phyloP scores from a whole-genome alignment of 2,329 filamentous ascomycete species.

The Thelonectria rubi region DNA sequence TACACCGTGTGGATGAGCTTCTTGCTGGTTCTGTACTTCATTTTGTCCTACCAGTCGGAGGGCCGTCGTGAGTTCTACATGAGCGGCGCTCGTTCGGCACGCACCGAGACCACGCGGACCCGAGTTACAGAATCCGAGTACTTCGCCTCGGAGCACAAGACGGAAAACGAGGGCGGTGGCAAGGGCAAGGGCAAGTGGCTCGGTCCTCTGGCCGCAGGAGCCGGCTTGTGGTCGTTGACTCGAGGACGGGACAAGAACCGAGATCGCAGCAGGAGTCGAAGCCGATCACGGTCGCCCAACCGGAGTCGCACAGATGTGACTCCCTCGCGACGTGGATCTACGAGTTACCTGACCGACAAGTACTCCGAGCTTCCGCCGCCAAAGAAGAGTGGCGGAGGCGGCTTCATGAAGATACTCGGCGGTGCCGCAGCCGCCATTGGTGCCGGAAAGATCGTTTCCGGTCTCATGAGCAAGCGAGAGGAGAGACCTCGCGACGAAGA shows the following conservation, averaged over 20 bases:
- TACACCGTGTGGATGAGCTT: constrained; percentile 82
- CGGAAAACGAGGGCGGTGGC: constrained; percentile 42
- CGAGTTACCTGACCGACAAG: constrained; percentile 73
- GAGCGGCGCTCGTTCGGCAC: constrained; percentile 64
- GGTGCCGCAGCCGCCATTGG: constrained; percentile 70
- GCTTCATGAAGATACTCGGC: constrained; percentile 69
- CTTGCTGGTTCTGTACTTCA: constrained; percentile 79
- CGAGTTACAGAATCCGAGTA: constrained; percentile 53
- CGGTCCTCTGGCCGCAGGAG: constrained; percentile 62
- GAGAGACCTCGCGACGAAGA: constrained; percentile 64
- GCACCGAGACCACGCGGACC: constrained; percentile 55
- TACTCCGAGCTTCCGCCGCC: constrained; percentile 57
- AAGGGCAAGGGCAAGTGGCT: constrained; percentile 56
- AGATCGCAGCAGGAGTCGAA: constrained; percentile 54
- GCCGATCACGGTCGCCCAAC: constrained; percentile 49
- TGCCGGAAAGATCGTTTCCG: constrained; percentile 68
- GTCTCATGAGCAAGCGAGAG: constrained; percentile 63
- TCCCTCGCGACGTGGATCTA: constrained; percentile 61
- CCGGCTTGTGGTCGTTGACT: constrained; percentile 58
- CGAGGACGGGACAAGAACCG: constrained; percentile 55
- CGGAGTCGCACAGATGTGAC: constrained; percentile 59
- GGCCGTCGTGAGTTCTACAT: constrained; percentile 63
- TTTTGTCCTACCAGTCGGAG: constrained; percentile 76
- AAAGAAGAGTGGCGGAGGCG: constrained; percentile 53
- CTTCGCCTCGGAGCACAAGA: constrained; percentile 47